These are phyloP conservation scores for Rhodocollybia butyracea DNA, from an alignment of 768 basidiomycete species.

Conservation along the genomic window DNA sequence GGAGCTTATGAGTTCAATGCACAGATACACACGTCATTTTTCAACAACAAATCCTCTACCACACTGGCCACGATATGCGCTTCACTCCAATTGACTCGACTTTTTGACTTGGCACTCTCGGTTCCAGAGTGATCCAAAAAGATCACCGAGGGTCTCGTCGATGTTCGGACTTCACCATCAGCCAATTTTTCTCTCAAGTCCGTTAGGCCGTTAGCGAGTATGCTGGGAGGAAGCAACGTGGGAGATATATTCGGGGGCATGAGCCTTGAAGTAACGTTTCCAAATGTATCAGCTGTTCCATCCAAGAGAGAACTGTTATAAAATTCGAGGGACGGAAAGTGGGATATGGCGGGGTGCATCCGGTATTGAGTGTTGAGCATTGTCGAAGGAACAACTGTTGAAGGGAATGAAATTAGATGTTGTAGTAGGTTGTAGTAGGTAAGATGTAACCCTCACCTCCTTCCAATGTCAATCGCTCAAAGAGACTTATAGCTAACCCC, in stretches of 20 bases:
- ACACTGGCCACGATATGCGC: slow-evolving; percentile 74
- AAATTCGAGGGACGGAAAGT: slow-evolving; percentile 83
- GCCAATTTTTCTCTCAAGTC: background rate
- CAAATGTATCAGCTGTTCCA: slow-evolving; percentile 61
- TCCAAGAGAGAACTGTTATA: slow-evolving; percentile 70
- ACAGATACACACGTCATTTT: slow-evolving; percentile 54
- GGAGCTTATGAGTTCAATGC: slow-evolving; percentile 10
- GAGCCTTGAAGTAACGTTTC: slow-evolving; percentile 48
- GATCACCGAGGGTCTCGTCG: slow-evolving; percentile 55
- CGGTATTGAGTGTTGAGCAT: slow-evolving; percentile 96
- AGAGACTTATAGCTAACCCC: slow-evolving; percentile 78
- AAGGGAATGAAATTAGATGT: background rate
- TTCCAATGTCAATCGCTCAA: slow-evolving; percentile 87
- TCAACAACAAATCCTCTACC: slow-evolving; percentile 75
- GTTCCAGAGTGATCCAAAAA: slow-evolving; percentile 78
- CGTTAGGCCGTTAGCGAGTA: background rate
- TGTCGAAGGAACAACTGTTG: slow-evolving; percentile 76
- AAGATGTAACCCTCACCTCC: slow-evolving; percentile 48
- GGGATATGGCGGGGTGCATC: slow-evolving; percentile 90
- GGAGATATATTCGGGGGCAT: slow-evolving; percentile 44
- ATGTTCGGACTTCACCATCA: background rate
- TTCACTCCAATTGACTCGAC: slow-evolving; percentile 76
- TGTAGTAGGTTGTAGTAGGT: slow-evolving; percentile 3
- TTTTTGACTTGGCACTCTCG: slow-evolving; percentile 67
- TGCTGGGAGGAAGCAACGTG: slow-evolving; percentile 4